Conservation (phyloP, 2,329 filamentous ascomycete species). For the Stemphylium lycopersici region DNA sequence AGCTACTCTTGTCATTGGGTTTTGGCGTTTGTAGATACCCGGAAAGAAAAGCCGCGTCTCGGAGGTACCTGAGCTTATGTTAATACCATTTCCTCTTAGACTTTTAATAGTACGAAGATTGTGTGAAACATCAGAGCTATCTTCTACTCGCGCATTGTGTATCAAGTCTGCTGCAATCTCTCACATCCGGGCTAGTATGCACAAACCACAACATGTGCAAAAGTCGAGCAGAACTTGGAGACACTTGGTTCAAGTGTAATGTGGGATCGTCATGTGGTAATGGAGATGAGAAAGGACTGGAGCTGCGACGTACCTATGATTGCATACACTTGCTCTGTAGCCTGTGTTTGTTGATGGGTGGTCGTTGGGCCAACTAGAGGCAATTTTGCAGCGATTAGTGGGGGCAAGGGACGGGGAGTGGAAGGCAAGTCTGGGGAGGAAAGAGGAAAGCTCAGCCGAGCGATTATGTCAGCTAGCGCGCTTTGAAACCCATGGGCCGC, state of each 20-base stretch:
- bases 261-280: slow-evolving; percentile 14
- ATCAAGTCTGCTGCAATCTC: not conserved
- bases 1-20: not conserved
- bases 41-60: not conserved
- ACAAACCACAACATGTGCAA: slow-evolving; percentile 15
- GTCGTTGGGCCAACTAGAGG: not conserved
- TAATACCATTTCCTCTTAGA: not conserved
- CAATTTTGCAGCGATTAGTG: not conserved
- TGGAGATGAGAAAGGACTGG: not conserved
- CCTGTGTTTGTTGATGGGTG: too few relatives aligned
- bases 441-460: slow-evolving; percentile 2
- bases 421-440: not conserved
- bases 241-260: slow-evolving; percentile 26
- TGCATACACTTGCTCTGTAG: not conserved
- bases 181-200: slow-evolving; percentile 13
- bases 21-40: not conserved
- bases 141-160: slow-evolving; percentile 23
- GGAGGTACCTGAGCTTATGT: not conserved
- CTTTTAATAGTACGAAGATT: not conserved
- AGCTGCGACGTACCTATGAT: slow-evolving; percentile 1
- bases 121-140: slow-evolving; percentile 18
- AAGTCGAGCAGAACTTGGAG: not conserved
- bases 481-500: not conserved
- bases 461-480: slow-evolving; percentile 11
- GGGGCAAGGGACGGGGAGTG: not conserved